These are phyloP conservation scores for Tripidium arundinaceum DNA, from an alignment of 202 grass and related monocot genomes.

Conservation along the genomic window DNA sequence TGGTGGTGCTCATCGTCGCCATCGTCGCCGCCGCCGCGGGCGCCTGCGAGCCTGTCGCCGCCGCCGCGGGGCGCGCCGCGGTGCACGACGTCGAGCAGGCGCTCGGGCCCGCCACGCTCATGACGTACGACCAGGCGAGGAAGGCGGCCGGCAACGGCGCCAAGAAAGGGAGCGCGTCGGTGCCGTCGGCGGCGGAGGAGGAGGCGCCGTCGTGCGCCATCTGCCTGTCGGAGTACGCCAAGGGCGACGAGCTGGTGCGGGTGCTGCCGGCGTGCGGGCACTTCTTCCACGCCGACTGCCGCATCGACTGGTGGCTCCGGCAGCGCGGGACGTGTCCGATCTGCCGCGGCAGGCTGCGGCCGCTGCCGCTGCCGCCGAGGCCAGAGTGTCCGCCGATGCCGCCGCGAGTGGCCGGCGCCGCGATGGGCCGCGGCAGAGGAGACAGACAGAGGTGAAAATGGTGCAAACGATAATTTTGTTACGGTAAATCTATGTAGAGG, in stretches of 20 bases:
- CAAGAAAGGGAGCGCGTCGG: background rate
- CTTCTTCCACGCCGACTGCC: conserved; percentile 38
- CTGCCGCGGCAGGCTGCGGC: background rate
- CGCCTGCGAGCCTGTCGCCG: background rate
- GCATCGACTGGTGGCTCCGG: conserved; percentile 23
- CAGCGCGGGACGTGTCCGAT: conserved; percentile 10
- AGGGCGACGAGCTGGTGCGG: conserved; percentile 17
- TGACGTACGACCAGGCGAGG: conserved; percentile 26
- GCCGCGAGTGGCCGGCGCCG: background rate
- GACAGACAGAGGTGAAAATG: no score
- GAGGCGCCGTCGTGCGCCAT: background rate
- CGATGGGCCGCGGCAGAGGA: background rate
- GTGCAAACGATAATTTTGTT: no score
- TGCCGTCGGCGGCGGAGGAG: background rate
- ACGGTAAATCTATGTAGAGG: no score
- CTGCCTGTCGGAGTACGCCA: conserved; percentile 23
- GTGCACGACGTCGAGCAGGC: conserved; percentile 29
- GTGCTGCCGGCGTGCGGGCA: conserved; percentile 37
- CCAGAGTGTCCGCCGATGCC: conserved; percentile 22
- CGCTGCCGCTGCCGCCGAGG: background rate
- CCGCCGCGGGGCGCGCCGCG: background rate
- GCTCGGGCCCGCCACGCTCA: conserved; percentile 1
- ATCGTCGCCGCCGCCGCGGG: background rate
- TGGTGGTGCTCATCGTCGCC: conserved; percentile 2
- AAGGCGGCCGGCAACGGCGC: background rate